A percentile compares a stretch with the other conserved stretches of the same genome.
phyloP scores from a whole-genome alignment of 257 asterid genomes.

The Cruciata laevipes region DNA sequence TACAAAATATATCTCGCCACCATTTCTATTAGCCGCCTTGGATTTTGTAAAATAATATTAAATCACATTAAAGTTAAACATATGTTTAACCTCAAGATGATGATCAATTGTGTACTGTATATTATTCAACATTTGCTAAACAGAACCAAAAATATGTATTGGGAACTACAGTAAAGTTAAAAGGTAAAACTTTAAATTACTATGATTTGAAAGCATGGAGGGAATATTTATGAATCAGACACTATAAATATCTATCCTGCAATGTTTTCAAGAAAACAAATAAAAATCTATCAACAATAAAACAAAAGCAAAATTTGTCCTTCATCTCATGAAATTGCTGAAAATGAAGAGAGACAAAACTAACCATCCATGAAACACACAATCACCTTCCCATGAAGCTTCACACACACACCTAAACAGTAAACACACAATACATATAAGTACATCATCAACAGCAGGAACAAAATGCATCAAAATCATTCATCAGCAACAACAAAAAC shows the following conservation, averaged over 20 bases:
- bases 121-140: too few species aligned
- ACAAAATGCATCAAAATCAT: background rate
- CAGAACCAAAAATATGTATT: too few species aligned
- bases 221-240: background rate
- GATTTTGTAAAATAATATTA: too few species aligned
- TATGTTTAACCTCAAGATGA: too few species aligned
- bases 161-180: background rate
- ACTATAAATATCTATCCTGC: background rate
- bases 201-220: too few species aligned
- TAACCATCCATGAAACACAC: background rate
- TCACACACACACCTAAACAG: conserved; percentile 1
- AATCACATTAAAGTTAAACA: too few species aligned
- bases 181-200: background rate
- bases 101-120: too few species aligned
- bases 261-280: too few species aligned
- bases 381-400: conserved; percentile 14
- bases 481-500: background rate
- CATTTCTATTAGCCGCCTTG: too few species aligned
- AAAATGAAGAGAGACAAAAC: background rate
- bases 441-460: background rate
- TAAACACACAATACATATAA: background rate
- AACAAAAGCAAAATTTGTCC: background rate
- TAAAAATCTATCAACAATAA: background rate
- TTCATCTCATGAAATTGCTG: background rate
- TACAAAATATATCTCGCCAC: too few species aligned